Conservation (phyloP, 1,284 basidiomycete genomes). For the Malassezia sp. region DNA sequence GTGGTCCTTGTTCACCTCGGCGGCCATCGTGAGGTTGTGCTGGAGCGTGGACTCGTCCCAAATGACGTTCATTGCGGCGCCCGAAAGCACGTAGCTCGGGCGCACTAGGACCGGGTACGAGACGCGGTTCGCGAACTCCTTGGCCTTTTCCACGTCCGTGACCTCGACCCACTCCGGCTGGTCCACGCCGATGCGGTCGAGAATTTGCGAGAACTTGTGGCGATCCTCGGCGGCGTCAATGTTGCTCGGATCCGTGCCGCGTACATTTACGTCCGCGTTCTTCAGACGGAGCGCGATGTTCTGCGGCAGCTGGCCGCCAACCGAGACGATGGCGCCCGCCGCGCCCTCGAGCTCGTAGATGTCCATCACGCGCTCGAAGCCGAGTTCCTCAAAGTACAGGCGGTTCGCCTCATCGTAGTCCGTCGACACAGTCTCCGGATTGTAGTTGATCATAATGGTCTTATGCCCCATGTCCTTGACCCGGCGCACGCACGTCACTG, state of each 20-base stretch:
- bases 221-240: slow-evolving; percentile 98
- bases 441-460: slow-evolving; percentile 99
- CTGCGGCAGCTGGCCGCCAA: slow-evolving; percentile 73
- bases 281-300: slow-evolving; percentile 96
- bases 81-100: slow-evolving; percentile 74
- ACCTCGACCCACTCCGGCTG: slow-evolving; percentile 95
- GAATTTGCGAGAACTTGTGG: slow-evolving; percentile 93
- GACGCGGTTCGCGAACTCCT: slow-evolving; percentile 77
- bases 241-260: slow-evolving; percentile 86
- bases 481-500: slow-evolving; percentile 87
- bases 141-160: slow-evolving; percentile 74
- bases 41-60: slow-evolving; percentile 79
- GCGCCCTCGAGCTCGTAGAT: slow-evolving; percentile 95
- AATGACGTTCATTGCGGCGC: slow-evolving; percentile 98
- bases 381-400: slow-evolving; percentile 95
- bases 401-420: slow-evolving; percentile 98
- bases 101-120: slow-evolving; percentile 51
- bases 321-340: slow-evolving; percentile 85
- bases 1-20: slow-evolving; percentile 88
- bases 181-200: slow-evolving; percentile 89
- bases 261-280: slow-evolving; percentile 75
- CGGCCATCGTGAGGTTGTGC: slow-evolving; percentile 84
- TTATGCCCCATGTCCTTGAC: slow-evolving; percentile 80
- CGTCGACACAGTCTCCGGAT: slow-evolving; percentile 97
- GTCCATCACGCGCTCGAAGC: slow-evolving; percentile 97